phyloP scores from a whole-genome alignment of 805 yeast genomes.

The Barnettozyma sucrosica region DNA sequence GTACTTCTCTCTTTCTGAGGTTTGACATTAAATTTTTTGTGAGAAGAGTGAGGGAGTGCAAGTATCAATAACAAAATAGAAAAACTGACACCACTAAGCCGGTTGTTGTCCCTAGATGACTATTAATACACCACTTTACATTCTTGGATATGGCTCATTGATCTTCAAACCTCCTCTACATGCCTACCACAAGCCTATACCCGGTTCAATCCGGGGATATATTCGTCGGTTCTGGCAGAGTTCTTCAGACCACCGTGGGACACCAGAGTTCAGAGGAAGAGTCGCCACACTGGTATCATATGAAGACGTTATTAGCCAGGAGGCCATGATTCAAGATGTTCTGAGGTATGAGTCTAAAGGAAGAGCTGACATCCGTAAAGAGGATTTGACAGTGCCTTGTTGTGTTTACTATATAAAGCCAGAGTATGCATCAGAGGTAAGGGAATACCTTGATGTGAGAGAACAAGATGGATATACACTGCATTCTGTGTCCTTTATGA shows the following conservation, averaged over 20 bases:
- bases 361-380: slow-evolving; percentile 26
- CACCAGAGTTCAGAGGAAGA: slow-evolving; percentile 80
- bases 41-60: too few species aligned
- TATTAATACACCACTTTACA: slow-evolving; percentile 49
- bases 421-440: slow-evolving; percentile 52
- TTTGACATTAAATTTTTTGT: too few species aligned
- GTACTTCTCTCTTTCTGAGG: too few species aligned
- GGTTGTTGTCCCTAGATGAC: slow-evolving; percentile 8
- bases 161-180: slow-evolving; percentile 88
- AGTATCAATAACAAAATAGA: too few species aligned
- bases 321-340: slow-evolving; percentile 38
- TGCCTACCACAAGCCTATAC: slow-evolving; percentile 45
- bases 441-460: slow-evolving; percentile 66
- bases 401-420: slow-evolving; percentile 79
- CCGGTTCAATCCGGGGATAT: slow-evolving; percentile 73
- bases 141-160: slow-evolving; percentile 86
- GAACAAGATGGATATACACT: slow-evolving; percentile 86
- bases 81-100: too few species aligned
- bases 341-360: slow-evolving; percentile 13
- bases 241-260: slow-evolving; percentile 85
- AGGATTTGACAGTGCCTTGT: slow-evolving; percentile 61
- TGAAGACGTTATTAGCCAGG: slow-evolving; percentile 41
- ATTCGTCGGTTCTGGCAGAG: slow-evolving; percentile 89
- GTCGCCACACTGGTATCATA: slow-evolving; percentile 76
- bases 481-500: slow-evolving; percentile 29